A percentile compares a stretch with the other conserved stretches of the same genome.
phyloP scores from a whole-genome alignment of 2,329 filamentous ascomycete species.

The Epichloe sp. region DNA sequence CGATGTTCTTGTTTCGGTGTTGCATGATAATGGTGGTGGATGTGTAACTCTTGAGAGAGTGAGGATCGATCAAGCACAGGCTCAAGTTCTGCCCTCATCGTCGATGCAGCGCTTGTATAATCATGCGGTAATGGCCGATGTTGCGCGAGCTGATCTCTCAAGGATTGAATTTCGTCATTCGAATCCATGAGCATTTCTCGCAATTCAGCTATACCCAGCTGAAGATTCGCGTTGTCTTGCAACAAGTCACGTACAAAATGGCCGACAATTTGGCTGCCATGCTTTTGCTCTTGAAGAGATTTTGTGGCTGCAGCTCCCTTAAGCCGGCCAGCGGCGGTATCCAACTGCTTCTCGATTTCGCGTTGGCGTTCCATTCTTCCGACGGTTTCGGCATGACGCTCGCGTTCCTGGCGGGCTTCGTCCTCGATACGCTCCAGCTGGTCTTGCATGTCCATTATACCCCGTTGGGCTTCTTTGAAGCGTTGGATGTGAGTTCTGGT shows the following conservation, averaged over 20 bases:
- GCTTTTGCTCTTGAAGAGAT: conserved; percentile 45
- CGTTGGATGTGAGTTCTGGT: conserved; percentile 66
- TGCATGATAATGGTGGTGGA: conserved; percentile 89
- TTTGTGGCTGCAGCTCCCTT: conserved; percentile 68
- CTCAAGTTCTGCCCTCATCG: conserved; percentile 60
- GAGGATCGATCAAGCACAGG: conserved; percentile 24
- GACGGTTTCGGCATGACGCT: conserved; percentile 70
- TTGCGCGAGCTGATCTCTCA: conserved; percentile 68
- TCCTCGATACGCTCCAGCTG: conserved; percentile 81
- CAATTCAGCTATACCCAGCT: conserved; percentile 82
- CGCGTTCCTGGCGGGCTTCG: conserved; percentile 66
- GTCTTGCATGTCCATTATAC: conserved; percentile 65
- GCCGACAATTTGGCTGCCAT: conserved; percentile 62
- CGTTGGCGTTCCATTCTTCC: conserved; percentile 73
- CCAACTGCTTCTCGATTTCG: conserved; percentile 68
- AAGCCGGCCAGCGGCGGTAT: conserved; percentile 63
- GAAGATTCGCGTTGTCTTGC: conserved; percentile 87
- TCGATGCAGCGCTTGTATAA: conserved; percentile 30
- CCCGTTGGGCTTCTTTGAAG: conserved; percentile 76
- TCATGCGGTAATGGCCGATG: conserved; percentile 53
- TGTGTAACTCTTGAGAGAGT: conserved; percentile 64
- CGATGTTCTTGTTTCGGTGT: conserved; percentile 46
- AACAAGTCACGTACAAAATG: conserved; percentile 94
- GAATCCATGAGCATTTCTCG: conserved; percentile 82
- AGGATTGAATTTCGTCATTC: conserved; percentile 81